A percentile compares a stretch with the other conserved stretches of the same genome.
phyloP scores from a whole-genome alignment of 192 early-diverging fungal genomes.

The Gryganskiella cystojenkinii region DNA sequence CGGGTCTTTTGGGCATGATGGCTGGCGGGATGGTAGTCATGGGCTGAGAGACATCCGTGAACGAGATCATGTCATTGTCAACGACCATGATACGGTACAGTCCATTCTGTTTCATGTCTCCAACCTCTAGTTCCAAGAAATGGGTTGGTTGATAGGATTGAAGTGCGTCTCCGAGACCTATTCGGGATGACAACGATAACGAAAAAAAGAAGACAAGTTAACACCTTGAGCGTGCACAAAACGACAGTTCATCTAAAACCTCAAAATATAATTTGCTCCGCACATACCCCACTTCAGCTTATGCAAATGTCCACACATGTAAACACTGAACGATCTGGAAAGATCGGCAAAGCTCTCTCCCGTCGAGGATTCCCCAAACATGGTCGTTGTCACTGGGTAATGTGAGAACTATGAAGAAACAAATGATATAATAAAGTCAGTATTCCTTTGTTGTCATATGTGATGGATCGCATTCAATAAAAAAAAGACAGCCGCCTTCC shows the following conservation, averaged over 20 bases:
- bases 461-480: too few species aligned
- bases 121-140: slow-evolving; percentile 87
- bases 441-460: too few species aligned
- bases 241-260: too few species aligned
- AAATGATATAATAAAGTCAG: slow-evolving; percentile 13
- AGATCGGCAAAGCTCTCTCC: slow-evolving; percentile 70
- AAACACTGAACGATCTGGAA: slow-evolving; percentile 72
- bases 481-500: too few species aligned
- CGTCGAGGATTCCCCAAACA: slow-evolving; percentile 73
- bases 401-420: slow-evolving; percentile 66
- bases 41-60: slow-evolving; percentile 79
- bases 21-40: slow-evolving; percentile 66
- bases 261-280: too few species aligned
- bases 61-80: slow-evolving; percentile 87
- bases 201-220: neutral
- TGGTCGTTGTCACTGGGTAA: slow-evolving; percentile 85
- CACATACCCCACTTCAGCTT: slow-evolving; percentile 66
- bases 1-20: slow-evolving; percentile 20
- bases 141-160: slow-evolving; percentile 74
- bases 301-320: slow-evolving; percentile 91
- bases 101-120: slow-evolving; percentile 91
- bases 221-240: neutral
- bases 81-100: slow-evolving; percentile 87
- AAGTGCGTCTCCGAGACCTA: slow-evolving; percentile 66
- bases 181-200: neutral